Evolutionary conservation across 2,329 filamentous ascomycete species (phyloP).

Genomic region (Trichoderma asperellum): DNA sequence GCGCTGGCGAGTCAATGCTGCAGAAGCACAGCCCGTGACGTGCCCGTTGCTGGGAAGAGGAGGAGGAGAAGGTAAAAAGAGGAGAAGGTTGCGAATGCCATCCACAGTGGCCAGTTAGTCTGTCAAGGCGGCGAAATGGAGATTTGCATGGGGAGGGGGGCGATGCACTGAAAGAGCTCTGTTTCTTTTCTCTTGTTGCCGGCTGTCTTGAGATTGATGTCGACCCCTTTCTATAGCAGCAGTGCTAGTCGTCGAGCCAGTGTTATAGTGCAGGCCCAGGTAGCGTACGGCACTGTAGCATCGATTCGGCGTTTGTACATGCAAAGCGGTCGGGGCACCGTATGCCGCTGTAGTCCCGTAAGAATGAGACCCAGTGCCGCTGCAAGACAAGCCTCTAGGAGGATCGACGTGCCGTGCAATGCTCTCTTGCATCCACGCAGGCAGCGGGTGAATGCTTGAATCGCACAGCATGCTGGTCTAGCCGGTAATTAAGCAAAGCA

Average conservation of each 20-base stretch:
- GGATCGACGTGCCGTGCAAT: constrained; percentile 14
- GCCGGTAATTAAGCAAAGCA: background rate
- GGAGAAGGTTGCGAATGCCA: background rate
- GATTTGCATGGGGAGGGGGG: background rate
- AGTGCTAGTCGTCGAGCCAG: background rate
- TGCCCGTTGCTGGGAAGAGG: constrained; percentile 1
- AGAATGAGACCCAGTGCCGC: background rate
- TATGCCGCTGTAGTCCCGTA: too few species aligned
- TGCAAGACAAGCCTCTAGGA: constrained; percentile 4
- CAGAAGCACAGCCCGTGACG: constrained; percentile 23
- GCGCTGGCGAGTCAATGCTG: constrained; percentile 1
- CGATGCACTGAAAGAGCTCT: background rate
- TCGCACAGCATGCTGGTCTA: background rate
- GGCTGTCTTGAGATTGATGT: background rate
- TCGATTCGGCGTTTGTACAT: background rate
- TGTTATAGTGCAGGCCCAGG: too few species aligned
- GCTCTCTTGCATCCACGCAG: background rate
- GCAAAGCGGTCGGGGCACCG: too few species aligned
- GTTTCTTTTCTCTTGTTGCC: background rate
- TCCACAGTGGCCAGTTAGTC: background rate
- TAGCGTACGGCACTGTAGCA: background rate
- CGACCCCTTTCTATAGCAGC: background rate
- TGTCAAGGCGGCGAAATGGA: background rate
- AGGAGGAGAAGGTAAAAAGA: background rate
- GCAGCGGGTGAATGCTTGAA: background rate